Evolutionary conservation across 345 rosid genomes (phyloP), one percentile per base, ranked within the genome.

Genomic region (Eucalyptus sp.): DNA sequence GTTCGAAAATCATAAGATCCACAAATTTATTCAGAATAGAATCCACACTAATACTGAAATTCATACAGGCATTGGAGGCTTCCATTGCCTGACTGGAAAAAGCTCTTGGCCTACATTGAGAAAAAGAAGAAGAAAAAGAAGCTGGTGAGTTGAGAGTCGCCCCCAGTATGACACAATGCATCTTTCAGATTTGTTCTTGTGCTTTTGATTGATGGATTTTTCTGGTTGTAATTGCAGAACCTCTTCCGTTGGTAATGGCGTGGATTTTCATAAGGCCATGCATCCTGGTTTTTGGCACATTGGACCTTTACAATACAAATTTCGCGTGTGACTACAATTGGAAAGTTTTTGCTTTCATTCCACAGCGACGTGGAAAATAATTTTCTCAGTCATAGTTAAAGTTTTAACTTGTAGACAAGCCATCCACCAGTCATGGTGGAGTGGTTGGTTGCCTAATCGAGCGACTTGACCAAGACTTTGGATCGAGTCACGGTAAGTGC

Each of bases 111-210:
- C 88, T 92, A 87, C 90, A 88, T 96, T 3, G 94, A 93, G 86
- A 93, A 93, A 90, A 93, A 92, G 89, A 92, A 92, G 90, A 93
- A 91, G 87, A 94, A 89, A 88, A 94, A 89, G 86, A 92, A 91
- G 91, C 54, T 62, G 86, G 94, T 92, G 88, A 90, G 87, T 90
- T 50, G 13, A 25, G 81, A 44, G 83, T 31, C 9, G 18, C 56
- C 80, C 27, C 37, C 50, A 46, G 18, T 22, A 15, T 2, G n/a
- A 8, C 86, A 81, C n/a, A 10, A 31, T 49, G 58, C 62, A 50
- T 51, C 84, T 44, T 37, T 41, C 62, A 29, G 33, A 10, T 44
- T 88, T 31, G 46, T 60, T 89, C 56, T 86, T n/a, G 22, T 62
- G 10, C 71, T 64, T 64, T 64, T 15, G 71, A 64, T 64, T 64